Evolutionary conservation across 768 basidiomycete genomes (phyloP).

Genomic region (Pluteus cervinus): DNA sequence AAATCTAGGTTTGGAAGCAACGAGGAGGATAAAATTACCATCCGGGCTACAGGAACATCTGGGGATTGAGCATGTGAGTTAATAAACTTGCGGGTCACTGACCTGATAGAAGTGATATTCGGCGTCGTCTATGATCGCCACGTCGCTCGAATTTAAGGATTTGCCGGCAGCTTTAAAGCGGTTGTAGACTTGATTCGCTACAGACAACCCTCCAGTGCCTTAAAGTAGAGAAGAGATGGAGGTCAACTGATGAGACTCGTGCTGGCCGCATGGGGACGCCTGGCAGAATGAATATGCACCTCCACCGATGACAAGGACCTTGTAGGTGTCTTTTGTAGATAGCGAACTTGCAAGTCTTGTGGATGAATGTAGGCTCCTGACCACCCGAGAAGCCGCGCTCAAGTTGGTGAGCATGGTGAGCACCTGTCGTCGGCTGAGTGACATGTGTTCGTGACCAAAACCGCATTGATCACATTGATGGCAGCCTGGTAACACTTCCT

Average conservation of each 20-base stretch:
- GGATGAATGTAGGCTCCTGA: too few relatives aligned
- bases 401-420: slow-evolving; percentile 5
- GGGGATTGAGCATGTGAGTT: too few relatives aligned
- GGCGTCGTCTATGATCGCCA: slow-evolving; percentile 81
- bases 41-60: too few relatives aligned
- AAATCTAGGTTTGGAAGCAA: slow-evolving; percentile 44
- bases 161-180: slow-evolving; percentile 69
- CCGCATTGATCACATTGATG: too few relatives aligned
- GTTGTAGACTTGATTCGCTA: slow-evolving; percentile 84
- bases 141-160: slow-evolving; percentile 63
- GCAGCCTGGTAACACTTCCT: too few relatives aligned
- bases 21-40: slow-evolving; percentile 55
- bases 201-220: slow-evolving; percentile 80
- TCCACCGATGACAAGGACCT: slow-evolving; percentile 82
- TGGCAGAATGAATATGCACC: slow-evolving; percentile 56
- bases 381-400: too few relatives aligned
- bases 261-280: slow-evolving; percentile 1
- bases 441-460: too few relatives aligned
- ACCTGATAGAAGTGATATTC: slow-evolving; percentile 85
- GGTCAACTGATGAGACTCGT: neutral
- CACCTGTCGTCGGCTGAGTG: too few relatives aligned
- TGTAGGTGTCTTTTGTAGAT: slow-evolving; percentile 53
- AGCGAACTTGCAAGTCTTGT: slow-evolving; percentile 32
- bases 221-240: slow-evolving; percentile 8
- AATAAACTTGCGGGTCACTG: slow-evolving; percentile 9